Base-by-base conservation (phyloP, 495 filamentous ascomycete species). In the Aspergillus olivimuriae region DNA sequence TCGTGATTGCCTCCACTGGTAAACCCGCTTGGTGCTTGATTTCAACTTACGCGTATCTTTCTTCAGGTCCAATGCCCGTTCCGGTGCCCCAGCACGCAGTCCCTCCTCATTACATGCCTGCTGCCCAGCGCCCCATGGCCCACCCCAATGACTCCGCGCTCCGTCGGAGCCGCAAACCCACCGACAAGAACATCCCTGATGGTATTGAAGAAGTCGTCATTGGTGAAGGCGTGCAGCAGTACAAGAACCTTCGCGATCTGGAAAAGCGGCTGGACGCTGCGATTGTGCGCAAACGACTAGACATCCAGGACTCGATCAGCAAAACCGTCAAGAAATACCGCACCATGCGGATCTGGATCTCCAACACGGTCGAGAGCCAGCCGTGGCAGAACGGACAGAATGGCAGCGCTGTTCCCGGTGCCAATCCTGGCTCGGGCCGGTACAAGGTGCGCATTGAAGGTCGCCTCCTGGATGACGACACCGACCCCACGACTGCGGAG, bases 391-490 rank as follows among this genome's bases (percentile, higher is more conserved):
- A 70, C 12, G 57, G 55, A 17, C 58, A 52, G 28, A 56, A 54
- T 23, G 53, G 50, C 2, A 37, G n/a, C n/a, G n/a, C 41, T 23
- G 50, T 46, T 12, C 40, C 58, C n/a, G 59, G 60, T 10, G 57
- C 41, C 41, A 67, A 57, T 46, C 67, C 69, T n/a, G 69, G 69
- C 30, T 70, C 66, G 2, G 69, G 67, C 8, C 85, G 82, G 5
- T 97, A 91, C 60, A 82, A 84, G 31, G 86, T 99, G 53, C 89
- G 86, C 67, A 91, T 99, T 47, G 89, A 97, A 62, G 94, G 88
- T 38, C 78, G 84, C n/a, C 63, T 99, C 35, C 68, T 97, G 19
- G 86, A 89, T 41, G 83, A 89, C 24, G 77, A 86, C 17, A 77
- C 72, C 26, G 67, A 68, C 34, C 58, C 63, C 16, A 61, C 65